phyloP scores from a whole-genome alignment of 768 basidiomycete species.

The Hericium alpestre region DNA sequence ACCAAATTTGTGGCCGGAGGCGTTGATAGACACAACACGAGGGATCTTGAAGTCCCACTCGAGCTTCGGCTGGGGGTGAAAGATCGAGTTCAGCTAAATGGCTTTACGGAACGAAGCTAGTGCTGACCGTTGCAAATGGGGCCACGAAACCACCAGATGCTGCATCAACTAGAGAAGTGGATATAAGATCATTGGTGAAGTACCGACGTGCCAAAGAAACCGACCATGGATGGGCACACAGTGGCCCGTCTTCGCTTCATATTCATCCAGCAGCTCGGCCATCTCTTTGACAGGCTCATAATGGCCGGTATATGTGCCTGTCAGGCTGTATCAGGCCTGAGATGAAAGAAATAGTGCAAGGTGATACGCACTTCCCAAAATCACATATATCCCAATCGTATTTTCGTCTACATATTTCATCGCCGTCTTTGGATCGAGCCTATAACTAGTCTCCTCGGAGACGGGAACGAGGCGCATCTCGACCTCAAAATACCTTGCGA shows the following conservation, averaged over 20 bases:
- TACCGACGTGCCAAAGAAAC: neutral
- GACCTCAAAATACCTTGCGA: slow-evolving; percentile 58
- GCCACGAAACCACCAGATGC: slow-evolving; percentile 56
- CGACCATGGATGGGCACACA: slow-evolving; percentile 32
- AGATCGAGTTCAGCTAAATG: neutral
- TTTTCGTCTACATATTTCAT: slow-evolving; percentile 63
- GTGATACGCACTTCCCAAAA: slow-evolving; percentile 31
- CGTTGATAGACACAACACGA: slow-evolving; percentile 50
- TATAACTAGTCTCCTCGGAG: slow-evolving; percentile 58
- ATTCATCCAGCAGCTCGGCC: slow-evolving; percentile 56
- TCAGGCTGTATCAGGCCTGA: slow-evolving; percentile 1
- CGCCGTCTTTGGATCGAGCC: slow-evolving; percentile 59
- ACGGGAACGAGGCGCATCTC: slow-evolving; percentile 57
- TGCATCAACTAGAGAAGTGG: slow-evolving; percentile 34
- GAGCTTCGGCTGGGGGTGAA: slow-evolving; percentile 27
- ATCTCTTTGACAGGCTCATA: slow-evolving; percentile 81
- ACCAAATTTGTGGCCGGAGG: slow-evolving; percentile 52
- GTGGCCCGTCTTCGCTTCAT: slow-evolving; percentile 34
- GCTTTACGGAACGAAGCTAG: neutral
- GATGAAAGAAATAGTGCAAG: neutral
- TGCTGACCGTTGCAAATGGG: slow-evolving; percentile 34
- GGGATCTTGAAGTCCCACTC: slow-evolving; percentile 52
- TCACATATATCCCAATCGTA: slow-evolving; percentile 58
- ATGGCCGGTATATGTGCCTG: slow-evolving; percentile 37
- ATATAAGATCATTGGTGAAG: neutral